Evolutionary conservation across 2,329 filamentous ascomycete genomes (phyloP), one percentile per base, ranked within the genome.

Genomic region (Botryotinia narcissicola): DNA sequence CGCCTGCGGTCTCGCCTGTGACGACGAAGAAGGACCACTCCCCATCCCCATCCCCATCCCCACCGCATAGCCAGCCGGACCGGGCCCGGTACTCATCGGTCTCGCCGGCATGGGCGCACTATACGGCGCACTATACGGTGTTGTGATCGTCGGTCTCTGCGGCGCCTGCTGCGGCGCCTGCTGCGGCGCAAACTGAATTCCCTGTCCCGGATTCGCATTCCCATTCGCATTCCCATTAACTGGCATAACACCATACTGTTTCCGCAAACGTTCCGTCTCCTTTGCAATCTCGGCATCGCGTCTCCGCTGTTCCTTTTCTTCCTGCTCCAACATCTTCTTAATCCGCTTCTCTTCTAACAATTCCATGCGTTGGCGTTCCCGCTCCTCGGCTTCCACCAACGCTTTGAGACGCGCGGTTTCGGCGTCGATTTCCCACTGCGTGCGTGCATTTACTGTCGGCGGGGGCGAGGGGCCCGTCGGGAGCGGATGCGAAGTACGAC

Each of bases 231-330:
- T 12, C 5, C 18, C 64, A 40, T 25, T 9, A 3, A 68, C 42
- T 18, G 69, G 74, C 7, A 72, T 67, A 29, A 81, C 78, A 16
- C 92, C 92, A 78, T 93, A 95, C 77, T 91, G 82, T 77, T 85
- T 88, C 35, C 89, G 85, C 51, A 99, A 84, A 1, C 94, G 87
- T 81, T 96, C 93, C 0, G 96, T 98, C 83, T 99, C 95, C 75
- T 87, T 87, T 32, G 95, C 91, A 1, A 95, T 84, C 77, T 88
- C 88, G 16, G 86, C 87, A 46, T 91, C 87, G 73, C 85, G 84
- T 46, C 82, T 83, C 40, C 83, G 86, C 0, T 84, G 86, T 77
- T 92, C 90, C 73, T 86, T 87, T 40, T 91, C 89, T 79, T 94
- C 92, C 61, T 86, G 84, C 67, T 91, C 87, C 7, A 92, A 85